Base-by-base conservation (phyloP, 495 filamentous ascomycete genomes). In the Penicillium canariense region DNA sequence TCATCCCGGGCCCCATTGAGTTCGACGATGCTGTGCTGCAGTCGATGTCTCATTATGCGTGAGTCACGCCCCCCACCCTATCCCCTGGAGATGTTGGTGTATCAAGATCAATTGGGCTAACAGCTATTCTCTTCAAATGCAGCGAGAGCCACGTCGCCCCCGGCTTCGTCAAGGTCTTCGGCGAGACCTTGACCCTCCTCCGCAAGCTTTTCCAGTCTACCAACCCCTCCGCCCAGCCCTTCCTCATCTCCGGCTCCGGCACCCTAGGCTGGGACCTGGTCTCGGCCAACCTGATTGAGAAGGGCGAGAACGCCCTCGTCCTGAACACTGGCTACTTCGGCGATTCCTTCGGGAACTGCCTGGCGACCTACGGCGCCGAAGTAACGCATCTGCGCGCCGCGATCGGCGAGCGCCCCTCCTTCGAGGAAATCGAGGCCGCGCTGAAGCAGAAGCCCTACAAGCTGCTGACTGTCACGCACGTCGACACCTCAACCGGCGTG, bases 231-330 rank as follows among this genome's bases (percentile, higher is more conserved):
- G 85, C 90, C 20, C 94, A 98, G 71, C 91, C 94, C 32, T 95
- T 97, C 66, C 82, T 96, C 58, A 82, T 98, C 66, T 87, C 90
- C 60, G 94, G 94, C 52, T 97, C 93, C 40, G 94, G 94, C 30
- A 98, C 94, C 17, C 78, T 98, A 6, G 94, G 94, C 40, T 98
- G 94, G 94, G 94, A 98, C 69, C 71, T 96, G 44, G 91, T 98
- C 23, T 88, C 92, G 18, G 85, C 91, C 52, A 98, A 97, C 75
- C 72, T 98, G 54, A 78, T 87, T 40, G 94, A 98, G 74, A 79
- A 81, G 34, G 91, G 87, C 50, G 94, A 97, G 68, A 84, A 96
- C 42, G 94, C 87, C 10, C 81, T 98, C 20, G 93, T 98, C 50
- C 83, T 98, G 14, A 88, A 96, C 71, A 91, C 90, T 35, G 94